Evolutionary conservation across 805 yeast species (phyloP).

Genomic region (Debaryomyces tyrocola): DNA sequence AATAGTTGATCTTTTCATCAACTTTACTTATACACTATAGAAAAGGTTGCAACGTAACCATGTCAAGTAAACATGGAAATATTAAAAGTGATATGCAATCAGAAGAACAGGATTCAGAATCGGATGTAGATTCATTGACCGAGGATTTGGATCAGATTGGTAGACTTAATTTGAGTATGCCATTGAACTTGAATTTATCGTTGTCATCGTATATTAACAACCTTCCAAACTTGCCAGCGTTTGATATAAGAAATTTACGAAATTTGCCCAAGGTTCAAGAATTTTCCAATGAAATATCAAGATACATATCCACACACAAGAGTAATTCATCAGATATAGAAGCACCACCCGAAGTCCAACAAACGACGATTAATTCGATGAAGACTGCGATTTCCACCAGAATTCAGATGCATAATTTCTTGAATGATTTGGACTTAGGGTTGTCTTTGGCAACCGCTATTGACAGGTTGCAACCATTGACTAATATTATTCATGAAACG

Average conservation of each 20-base stretch:
- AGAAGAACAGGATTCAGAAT: constrained; percentile 16
- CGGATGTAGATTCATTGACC: constrained; percentile 40
- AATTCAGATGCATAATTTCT: constrained; percentile 41
- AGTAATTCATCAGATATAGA: constrained; percentile 9
- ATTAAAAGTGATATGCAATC: neutral
- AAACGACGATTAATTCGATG: constrained; percentile 26
- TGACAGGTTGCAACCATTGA: constrained; percentile 49
- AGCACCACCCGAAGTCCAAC: constrained; percentile 13
- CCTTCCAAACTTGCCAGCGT: constrained; percentile 18
- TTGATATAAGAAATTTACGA: constrained; percentile 16
- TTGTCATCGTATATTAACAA: constrained; percentile 20
- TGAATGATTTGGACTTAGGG: constrained; percentile 45
- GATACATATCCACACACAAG: constrained; percentile 26
- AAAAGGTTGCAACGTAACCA: too few relatives aligned
- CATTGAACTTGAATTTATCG: constrained; percentile 19
- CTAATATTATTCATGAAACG: constrained; percentile 46
- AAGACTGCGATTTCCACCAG: constrained; percentile 41
- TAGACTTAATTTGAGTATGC: constrained; percentile 32
- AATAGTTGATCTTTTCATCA: too few relatives aligned
- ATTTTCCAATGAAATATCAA: constrained; percentile 30
- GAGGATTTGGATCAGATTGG: constrained; percentile 56
- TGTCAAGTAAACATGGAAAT: neutral
- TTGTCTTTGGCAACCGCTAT: constrained; percentile 51
- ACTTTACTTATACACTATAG: too few relatives aligned
- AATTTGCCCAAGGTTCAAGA: constrained; percentile 16